A percentile compares a stretch with the other conserved stretches of the same genome.
Conservation (phyloP, 2,329 filamentous ascomycete genomes). For the Zarea fungicola region DNA sequence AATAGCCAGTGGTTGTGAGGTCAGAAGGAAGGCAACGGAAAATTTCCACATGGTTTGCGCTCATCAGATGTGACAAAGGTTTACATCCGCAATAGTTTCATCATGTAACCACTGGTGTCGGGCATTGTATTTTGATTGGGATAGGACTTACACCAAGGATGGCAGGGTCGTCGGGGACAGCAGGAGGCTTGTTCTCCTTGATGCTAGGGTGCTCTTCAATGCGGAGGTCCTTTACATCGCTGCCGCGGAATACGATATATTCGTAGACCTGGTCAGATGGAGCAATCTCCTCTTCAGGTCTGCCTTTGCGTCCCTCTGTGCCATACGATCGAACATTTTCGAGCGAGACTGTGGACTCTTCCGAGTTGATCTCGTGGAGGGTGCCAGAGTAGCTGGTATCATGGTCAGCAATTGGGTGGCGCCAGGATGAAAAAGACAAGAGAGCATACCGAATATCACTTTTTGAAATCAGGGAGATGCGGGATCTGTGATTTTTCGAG, state of each 20-base stretch:
- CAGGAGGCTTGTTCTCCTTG: conserved; percentile 69
- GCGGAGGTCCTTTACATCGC: conserved; percentile 95
- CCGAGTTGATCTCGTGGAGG: conserved; percentile 96
- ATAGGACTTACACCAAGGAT: conserved; percentile 87
- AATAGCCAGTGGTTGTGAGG: conserved; percentile 24
- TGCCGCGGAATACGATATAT: conserved; percentile 97
- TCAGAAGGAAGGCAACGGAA: conserved; percentile 99
- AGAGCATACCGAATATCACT: conserved; percentile 84
- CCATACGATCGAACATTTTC: conserved; percentile 94
- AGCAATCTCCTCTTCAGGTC: conserved; percentile 74
- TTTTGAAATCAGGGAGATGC: conserved; percentile 94
- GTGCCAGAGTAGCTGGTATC: conserved; percentile 79
- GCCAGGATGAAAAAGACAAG: conserved; percentile 13
- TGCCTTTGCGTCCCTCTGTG: conserved; percentile 81
- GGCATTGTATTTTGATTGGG: background rate
- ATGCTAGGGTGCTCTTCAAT: conserved; percentile 78
- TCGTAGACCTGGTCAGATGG: conserved; percentile 89
- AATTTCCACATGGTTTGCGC: conserved; percentile 96
- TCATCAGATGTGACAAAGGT: conserved; percentile 72
- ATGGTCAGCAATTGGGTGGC: conserved; percentile 28
- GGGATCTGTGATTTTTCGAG: conserved; percentile 58
- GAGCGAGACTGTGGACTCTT: conserved; percentile 91
- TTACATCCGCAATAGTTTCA: conserved; percentile 99
- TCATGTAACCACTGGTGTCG: conserved; percentile 53
- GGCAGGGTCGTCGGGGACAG: conserved; percentile 88